Evolutionary conservation across 2,329 filamentous ascomycete genomes (phyloP).

Genomic region (Calonectria crousiana): DNA sequence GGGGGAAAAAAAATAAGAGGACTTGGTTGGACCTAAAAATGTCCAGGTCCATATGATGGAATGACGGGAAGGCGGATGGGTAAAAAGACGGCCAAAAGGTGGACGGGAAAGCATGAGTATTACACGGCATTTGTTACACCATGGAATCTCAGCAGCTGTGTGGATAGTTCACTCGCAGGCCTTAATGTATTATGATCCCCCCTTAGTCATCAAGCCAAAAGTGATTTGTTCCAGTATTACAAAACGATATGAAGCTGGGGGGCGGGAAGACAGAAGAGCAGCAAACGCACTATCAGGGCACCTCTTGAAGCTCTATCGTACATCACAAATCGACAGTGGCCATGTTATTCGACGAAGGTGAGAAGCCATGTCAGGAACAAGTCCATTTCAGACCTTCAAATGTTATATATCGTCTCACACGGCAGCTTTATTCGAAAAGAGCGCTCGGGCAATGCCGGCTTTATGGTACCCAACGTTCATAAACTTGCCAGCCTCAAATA

Average conservation of each 20-base stretch:
- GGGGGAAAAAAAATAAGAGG: constrained; percentile 21
- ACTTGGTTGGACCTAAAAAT: constrained; percentile 31
- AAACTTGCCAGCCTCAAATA: neutral
- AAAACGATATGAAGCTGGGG: neutral
- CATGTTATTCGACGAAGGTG: neutral
- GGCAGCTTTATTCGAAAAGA: neutral
- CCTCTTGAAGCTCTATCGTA: neutral
- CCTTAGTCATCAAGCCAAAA: neutral
- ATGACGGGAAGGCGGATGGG: constrained; percentile 29
- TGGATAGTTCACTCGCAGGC: constrained; percentile 13
- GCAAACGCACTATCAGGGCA: neutral
- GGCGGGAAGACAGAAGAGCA: neutral
- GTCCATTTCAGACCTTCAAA: neutral
- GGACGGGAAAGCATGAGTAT: constrained; percentile 29
- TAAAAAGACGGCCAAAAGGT: constrained; percentile 31
- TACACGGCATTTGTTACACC: constrained; percentile 29
- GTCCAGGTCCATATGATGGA: constrained; percentile 32
- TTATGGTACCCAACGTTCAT: neutral
- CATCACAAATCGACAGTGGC: neutral
- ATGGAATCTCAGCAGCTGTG: neutral
- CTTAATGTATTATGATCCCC: constrained; percentile 21
- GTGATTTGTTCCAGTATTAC: neutral
- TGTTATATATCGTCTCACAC: neutral
- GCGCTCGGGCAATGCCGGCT: neutral
- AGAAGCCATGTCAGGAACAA: neutral